Evolutionary conservation across 495 filamentous ascomycete species (phyloP), one percentile per base, ranked within the genome.

Genomic region (Podospora tetraspora): DNA sequence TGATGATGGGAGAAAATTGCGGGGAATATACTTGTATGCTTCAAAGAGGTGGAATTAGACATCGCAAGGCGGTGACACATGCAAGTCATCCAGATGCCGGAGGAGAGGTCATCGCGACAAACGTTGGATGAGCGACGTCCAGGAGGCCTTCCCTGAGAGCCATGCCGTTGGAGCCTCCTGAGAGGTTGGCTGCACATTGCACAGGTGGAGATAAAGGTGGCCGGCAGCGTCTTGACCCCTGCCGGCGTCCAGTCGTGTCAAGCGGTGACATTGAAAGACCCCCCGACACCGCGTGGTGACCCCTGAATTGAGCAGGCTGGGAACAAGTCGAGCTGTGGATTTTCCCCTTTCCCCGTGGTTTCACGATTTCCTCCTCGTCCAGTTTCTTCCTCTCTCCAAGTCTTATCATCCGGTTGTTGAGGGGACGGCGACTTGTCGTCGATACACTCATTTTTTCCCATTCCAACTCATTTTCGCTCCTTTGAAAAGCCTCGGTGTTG

Each of bases 271-370:
- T 67, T 61, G 56, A 58, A 63, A 68, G 64, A 57, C 64, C 68
- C 65, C 65, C 71, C 30, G 60, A 60, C 61, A 52, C 52, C 64
- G 59, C 56, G 66, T 66, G 66, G 27, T 65, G 58, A 65, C 74
- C 72, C 74, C 74, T 76, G 74, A 76, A 70, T 70, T 25, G 63
- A 62, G 58, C 70, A 72, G 64, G 68, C 61, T 66, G 68, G 69
- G 62, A 68, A 58, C 66, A 66, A 61, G 19, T 57, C 34, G 43
- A 34, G 57, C 65, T 58, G 62, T 23, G 16, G 22, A n/a, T 57
- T 37, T 62, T 59, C 63, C 59, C 59, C 68, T 58, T 30, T 62
- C 68, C 66, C 61, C 19, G 57, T 34, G 32, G 37, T 16, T 52
- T 52, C 43, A 52, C 43, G 43, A 52, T 52, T 52, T 19, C 32